phyloP scores from a whole-genome alignment of 2,329 filamentous ascomycete genomes.

The Tetracladium maxilliforme region DNA sequence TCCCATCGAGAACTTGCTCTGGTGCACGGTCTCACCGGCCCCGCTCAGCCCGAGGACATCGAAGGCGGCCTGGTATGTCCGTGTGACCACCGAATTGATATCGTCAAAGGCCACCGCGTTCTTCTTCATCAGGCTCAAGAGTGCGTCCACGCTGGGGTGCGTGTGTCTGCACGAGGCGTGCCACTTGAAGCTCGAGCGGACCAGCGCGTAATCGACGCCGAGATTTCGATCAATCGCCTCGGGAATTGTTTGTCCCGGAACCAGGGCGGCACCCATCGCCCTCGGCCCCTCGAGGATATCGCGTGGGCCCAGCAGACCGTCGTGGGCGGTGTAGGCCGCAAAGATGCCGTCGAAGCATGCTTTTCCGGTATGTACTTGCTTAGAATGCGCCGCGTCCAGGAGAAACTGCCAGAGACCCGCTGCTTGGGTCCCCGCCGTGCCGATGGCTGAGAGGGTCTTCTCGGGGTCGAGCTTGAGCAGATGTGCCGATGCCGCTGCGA shows the following conservation, averaged over 20 bases:
- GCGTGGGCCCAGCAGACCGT: conserved; percentile 11
- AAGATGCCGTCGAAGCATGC: conserved; percentile 16
- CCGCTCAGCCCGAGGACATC: conserved; percentile 14
- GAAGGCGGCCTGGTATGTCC: conserved; percentile 15
- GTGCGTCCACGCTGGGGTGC: conserved; percentile 15
- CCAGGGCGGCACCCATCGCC: too few relatives aligned
- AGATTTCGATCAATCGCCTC: conserved; percentile 13
- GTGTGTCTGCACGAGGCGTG: conserved; percentile 17
- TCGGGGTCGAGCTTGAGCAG: conserved; percentile 10
- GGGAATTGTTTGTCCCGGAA: too few relatives aligned
- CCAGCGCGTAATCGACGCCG: conserved; percentile 10
- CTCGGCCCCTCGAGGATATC: conserved; percentile 15
- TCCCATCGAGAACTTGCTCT: conserved; percentile 18
- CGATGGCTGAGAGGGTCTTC: conserved; percentile 13
- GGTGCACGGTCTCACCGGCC: conserved; percentile 14
- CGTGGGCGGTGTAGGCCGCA: conserved; percentile 13
- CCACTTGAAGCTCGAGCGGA: conserved; percentile 17
- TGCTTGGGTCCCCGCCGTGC: conserved; percentile 16
- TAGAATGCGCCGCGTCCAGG: conserved; percentile 14
- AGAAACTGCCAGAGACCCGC: conserved; percentile 17
- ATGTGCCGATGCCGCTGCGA: conserved; percentile 11
- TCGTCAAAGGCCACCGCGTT: conserved; percentile 11
- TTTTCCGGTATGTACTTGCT: conserved; percentile 16
- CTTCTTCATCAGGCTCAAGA: conserved; percentile 13
- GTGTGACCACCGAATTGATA: conserved; percentile 12